Percentiles rank a stretch among this genome's conserved stretches.
Conservation (phyloP, 2,329 filamentous ascomycete species). For the Pestalotiopsis sp. region DNA sequence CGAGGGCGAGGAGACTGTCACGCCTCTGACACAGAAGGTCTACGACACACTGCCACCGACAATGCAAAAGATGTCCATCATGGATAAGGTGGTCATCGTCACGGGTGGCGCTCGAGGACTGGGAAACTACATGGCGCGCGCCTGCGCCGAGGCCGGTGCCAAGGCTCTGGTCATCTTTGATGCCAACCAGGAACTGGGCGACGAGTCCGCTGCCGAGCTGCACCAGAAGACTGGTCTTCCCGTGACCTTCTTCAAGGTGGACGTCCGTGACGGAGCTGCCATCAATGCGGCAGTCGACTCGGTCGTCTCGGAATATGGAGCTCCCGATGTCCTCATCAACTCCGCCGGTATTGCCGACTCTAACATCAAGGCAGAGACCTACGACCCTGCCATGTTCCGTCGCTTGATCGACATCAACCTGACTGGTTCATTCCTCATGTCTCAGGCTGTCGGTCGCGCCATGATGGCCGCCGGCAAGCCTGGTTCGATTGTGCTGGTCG, state of each 20-base stretch:
- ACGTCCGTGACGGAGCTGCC: conserved; percentile 72
- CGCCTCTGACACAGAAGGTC: conserved; percentile 56
- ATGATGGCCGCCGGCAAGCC: conserved; percentile 76
- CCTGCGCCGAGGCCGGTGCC: conserved; percentile 75
- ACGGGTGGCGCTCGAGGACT: conserved; percentile 78
- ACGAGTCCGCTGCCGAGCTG: conserved; percentile 69
- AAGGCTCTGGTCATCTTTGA: conserved; percentile 77
- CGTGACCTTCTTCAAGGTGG: conserved; percentile 77
- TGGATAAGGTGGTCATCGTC: conserved; percentile 72
- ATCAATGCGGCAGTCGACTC: conserved; percentile 72
- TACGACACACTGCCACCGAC: conserved; percentile 64
- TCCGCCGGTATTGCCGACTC: conserved; percentile 81
- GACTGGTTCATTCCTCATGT: conserved; percentile 77
- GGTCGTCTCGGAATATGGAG: conserved; percentile 68
- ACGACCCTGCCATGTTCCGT: conserved; percentile 77
- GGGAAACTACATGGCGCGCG: conserved; percentile 79
- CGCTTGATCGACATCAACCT: conserved; percentile 82
- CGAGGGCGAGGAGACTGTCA: conserved; percentile 45
- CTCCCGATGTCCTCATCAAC: conserved; percentile 77
- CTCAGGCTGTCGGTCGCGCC: conserved; percentile 70
- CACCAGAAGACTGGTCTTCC: conserved; percentile 74
- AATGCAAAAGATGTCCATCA: conserved; percentile 70
- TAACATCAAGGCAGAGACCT: conserved; percentile 81
- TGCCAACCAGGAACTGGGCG: conserved; percentile 75
- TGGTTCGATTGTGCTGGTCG: conserved; percentile 75